phyloP scores from a whole-genome alignment of 805 yeast species.

The Saturnispora diversa region DNA sequence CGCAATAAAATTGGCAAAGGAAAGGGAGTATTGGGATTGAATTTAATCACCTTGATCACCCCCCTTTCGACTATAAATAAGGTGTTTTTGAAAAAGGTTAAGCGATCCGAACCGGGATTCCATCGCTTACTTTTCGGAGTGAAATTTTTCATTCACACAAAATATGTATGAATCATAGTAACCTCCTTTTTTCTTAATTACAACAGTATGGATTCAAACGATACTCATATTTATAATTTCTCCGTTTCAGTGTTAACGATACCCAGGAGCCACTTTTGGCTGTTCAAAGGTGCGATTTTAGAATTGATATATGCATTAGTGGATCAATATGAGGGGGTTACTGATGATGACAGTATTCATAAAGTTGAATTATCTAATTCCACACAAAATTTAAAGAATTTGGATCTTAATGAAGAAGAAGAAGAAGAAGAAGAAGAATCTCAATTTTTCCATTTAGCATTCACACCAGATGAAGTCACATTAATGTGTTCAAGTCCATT shows the following conservation, averaged over 20 bases:
- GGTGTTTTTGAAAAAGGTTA: too few species aligned
- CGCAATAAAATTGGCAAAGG: too few species aligned
- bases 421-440: conserved; percentile 28
- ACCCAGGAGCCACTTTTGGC: conserved; percentile 44
- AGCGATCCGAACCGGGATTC: too few species aligned
- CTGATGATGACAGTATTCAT: conserved; percentile 10
- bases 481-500: conserved; percentile 41
- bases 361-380: conserved; percentile 9
- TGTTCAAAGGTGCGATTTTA: conserved; percentile 45
- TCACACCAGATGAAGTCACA: conserved; percentile 56
- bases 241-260: conserved; percentile 44
- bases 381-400: background rate
- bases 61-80: too few species aligned
- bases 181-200: too few species aligned
- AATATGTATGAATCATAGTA: too few species aligned
- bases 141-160: too few species aligned
- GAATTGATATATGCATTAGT: conserved; percentile 37
- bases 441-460: conserved; percentile 50
- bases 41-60: too few species aligned
- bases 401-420: conserved; percentile 7
- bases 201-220: conserved; percentile 17
- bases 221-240: conserved; percentile 41
- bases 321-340: conserved; percentile 19
- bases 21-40: too few species aligned
- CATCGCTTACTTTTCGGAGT: too few species aligned